Conservation (phyloP, 148 eudicot species). For the Bassia scoparia region DNA sequence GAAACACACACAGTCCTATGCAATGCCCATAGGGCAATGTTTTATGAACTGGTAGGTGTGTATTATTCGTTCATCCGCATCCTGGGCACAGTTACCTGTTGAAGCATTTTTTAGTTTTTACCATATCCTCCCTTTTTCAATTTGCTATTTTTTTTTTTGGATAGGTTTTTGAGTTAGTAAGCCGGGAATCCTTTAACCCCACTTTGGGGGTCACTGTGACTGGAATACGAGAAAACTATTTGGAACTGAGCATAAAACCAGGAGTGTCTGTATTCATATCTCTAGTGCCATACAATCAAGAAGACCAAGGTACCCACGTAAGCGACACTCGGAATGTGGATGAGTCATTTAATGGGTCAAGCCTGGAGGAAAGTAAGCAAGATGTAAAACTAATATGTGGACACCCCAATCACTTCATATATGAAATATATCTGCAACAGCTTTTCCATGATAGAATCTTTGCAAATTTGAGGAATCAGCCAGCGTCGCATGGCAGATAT, state of each 20-base stretch:
- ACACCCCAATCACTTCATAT: constrained; percentile 54
- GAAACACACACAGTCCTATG: constrained; percentile 67
- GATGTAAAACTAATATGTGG: constrained; percentile 30
- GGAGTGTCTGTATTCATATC: constrained; percentile 75
- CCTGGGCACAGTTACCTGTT: neutral
- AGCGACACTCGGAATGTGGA: constrained; percentile 38
- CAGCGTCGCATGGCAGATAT: constrained; percentile 35
- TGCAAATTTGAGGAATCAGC: constrained; percentile 49
- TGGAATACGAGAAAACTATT: constrained; percentile 70
- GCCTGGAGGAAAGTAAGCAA: constrained; percentile 31
- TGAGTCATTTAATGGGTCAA: constrained; percentile 41
- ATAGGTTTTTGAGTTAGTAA: constrained; percentile 85
- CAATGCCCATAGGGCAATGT: constrained; percentile 71
- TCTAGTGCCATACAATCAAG: constrained; percentile 47
- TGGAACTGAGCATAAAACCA: constrained; percentile 69
- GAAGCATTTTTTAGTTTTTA: neutral
- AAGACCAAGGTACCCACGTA: constrained; percentile 32
- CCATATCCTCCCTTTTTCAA: constrained; percentile 4
- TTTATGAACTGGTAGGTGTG: constrained; percentile 68
- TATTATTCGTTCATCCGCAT: neutral
- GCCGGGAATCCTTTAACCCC: constrained; percentile 74
- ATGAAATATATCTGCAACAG: constrained; percentile 72
- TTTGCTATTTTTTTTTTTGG: constrained; percentile 15
- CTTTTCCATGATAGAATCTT: constrained; percentile 77
- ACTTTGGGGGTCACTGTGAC: constrained; percentile 68